A percentile compares a stretch with the other conserved stretches of the same genome.
phyloP scores from a whole-genome alignment of 768 basidiomycete genomes.

The Tephrocybe sp. region DNA sequence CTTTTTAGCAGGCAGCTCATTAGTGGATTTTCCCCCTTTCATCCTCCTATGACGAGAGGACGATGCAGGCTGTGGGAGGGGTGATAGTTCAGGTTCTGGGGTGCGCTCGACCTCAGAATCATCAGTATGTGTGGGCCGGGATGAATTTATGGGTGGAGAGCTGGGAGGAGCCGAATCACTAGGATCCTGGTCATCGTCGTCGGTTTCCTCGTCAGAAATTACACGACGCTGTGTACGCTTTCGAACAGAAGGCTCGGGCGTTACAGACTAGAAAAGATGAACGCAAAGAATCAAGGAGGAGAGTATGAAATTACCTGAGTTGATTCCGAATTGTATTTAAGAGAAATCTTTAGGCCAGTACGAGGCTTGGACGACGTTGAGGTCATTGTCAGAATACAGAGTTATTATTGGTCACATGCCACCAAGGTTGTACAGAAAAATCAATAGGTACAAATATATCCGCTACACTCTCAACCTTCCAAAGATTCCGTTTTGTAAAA shows the following conservation, averaged over 20 bases:
- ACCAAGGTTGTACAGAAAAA: not conserved
- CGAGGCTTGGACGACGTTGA: slow-evolving; percentile 20
- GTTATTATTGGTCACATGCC: not conserved
- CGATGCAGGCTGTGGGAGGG: slow-evolving; percentile 3
- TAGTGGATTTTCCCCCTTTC: slow-evolving; percentile 5
- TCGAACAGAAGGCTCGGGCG: slow-evolving; percentile 12
- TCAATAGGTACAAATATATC: slow-evolving; percentile 1
- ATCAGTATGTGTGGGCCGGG: slow-evolving; percentile 8
- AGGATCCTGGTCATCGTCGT: slow-evolving; percentile 19
- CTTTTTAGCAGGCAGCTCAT: slow-evolving; percentile 15
- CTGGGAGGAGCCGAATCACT: slow-evolving; percentile 1
- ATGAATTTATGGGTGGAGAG: slow-evolving; percentile 2
- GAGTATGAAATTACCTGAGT: slow-evolving; percentile 18
- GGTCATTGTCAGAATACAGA: slow-evolving; percentile 2
- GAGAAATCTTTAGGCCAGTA: slow-evolving; percentile 19
- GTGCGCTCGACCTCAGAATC: slow-evolving; percentile 7
- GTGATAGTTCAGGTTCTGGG: not conserved
- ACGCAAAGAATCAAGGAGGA: not conserved
- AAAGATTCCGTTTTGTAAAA: slow-evolving; percentile 58
- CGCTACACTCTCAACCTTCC: slow-evolving; percentile 15
- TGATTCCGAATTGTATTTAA: slow-evolving; percentile 1
- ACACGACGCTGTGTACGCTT: slow-evolving; percentile 23
- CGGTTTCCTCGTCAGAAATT: slow-evolving; percentile 26
- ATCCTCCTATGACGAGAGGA: slow-evolving; percentile 4
- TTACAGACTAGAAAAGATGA: slow-evolving; percentile 6